A percentile compares a stretch with the other conserved stretches of the same genome.
Evolutionary conservation across 106 monocot genomes (phyloP).

Genomic region (Triglochin maritima): DNA sequence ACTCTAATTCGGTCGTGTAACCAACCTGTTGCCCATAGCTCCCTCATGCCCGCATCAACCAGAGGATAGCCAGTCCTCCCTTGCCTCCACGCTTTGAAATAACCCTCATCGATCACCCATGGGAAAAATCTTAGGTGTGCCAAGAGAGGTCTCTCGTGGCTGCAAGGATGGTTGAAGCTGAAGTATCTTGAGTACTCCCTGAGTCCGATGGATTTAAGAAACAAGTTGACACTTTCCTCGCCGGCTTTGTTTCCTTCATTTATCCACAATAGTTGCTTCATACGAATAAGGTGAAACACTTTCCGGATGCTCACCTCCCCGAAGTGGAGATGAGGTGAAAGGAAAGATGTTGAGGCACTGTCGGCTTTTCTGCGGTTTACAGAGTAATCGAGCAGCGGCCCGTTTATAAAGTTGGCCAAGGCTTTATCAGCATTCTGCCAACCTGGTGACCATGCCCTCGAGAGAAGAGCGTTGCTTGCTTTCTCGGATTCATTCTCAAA

Average conservation of each 20-base stretch:
- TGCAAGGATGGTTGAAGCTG: constrained; percentile 88
- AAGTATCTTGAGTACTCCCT: constrained; percentile 88
- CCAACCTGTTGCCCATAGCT: constrained; percentile 97
- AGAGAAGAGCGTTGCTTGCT: constrained; percentile 88
- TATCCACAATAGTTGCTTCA: constrained; percentile 90
- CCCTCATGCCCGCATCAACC: constrained; percentile 97
- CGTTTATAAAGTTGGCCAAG: constrained; percentile 56
- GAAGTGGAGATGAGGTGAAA: constrained; percentile 90
- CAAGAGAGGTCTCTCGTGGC: constrained; percentile 77
- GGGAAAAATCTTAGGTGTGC: constrained; percentile 79
- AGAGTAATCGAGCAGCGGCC: constrained; percentile 63
- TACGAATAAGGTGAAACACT: constrained; percentile 76
- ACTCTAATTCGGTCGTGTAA: constrained; percentile 87
- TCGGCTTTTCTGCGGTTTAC: constrained; percentile 75
- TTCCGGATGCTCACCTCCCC: constrained; percentile 90
- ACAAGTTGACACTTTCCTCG: constrained; percentile 79
- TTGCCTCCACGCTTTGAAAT: constrained; percentile 91
- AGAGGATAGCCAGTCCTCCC: constrained; percentile 91
- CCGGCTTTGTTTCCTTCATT: constrained; percentile 73
- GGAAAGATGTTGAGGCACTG: constrained; percentile 77
- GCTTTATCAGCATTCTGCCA: constrained; percentile 88
- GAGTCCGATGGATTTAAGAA: constrained; percentile 74
- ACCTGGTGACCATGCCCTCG: constrained; percentile 90
- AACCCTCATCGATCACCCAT: constrained; percentile 66
- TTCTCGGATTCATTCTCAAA: constrained; percentile 85